Conservation (phyloP, 2,329 filamentous ascomycete genomes). For the Xylariaceae sp. region DNA sequence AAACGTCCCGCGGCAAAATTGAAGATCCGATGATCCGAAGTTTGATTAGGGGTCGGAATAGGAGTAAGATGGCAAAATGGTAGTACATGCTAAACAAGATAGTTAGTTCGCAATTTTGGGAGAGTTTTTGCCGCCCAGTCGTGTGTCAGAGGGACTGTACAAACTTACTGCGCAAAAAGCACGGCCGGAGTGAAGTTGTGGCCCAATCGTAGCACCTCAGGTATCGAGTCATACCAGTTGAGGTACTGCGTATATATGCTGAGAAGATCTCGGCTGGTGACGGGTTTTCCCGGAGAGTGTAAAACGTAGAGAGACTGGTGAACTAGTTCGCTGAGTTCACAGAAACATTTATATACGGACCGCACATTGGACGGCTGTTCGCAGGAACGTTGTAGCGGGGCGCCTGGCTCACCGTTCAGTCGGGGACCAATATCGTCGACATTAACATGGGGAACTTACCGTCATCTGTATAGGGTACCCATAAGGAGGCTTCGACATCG, state of each 20-base stretch:
- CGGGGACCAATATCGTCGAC: slow-evolving; percentile 1
- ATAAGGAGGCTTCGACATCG: slow-evolving; percentile 58
- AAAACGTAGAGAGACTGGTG: slow-evolving; percentile 69
- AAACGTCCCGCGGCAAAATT: slow-evolving; percentile 63
- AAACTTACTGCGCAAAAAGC: slow-evolving; percentile 68
- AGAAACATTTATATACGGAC: slow-evolving; percentile 66
- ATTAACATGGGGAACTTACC: slow-evolving; percentile 39
- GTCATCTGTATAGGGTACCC: slow-evolving; percentile 58
- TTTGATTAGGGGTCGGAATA: slow-evolving; percentile 72
- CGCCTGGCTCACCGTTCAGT: slow-evolving; percentile 37
- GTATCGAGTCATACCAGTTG: slow-evolving; percentile 68
- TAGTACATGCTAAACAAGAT: slow-evolving; percentile 61
- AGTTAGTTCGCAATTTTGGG: background rate
- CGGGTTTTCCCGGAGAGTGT: slow-evolving; percentile 65
- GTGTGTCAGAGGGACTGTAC: background rate
- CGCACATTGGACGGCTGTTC: slow-evolving; percentile 66
- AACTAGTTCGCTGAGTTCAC: slow-evolving; percentile 70
- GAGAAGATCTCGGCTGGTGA: slow-evolving; percentile 63
- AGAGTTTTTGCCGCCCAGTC: too few relatives aligned
- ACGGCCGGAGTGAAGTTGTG: slow-evolving; percentile 72
- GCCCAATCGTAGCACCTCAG: slow-evolving; percentile 60
- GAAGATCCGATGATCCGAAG: slow-evolving; percentile 61
- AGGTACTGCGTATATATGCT: slow-evolving; percentile 66
- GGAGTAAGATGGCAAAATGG: slow-evolving; percentile 66
- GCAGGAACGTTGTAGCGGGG: slow-evolving; percentile 52